Base-by-base conservation (phyloP, 768 basidiomycete genomes). In the Cubamyces sp. region DNA sequence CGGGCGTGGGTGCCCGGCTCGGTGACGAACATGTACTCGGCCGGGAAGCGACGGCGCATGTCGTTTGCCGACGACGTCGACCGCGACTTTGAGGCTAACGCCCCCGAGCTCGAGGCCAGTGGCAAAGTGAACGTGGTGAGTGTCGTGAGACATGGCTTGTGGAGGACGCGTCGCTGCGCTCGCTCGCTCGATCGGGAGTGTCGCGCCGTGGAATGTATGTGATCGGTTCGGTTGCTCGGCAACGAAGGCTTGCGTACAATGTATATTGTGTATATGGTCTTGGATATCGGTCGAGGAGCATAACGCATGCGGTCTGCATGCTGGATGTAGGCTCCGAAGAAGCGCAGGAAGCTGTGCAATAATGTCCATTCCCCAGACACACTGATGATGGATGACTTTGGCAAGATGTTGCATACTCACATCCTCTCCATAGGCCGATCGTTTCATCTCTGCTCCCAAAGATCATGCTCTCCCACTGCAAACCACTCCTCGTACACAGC, bases 401-500 rank as follows among this genome's bases (percentile, higher is more conserved):
- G 19, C 34, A 34, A 5, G 41, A 14, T 45, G 15, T 23, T 48
- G 3, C 23, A n/a, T 45, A 28, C 48, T 57, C 8, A 43, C 41
- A 9, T 28, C 25, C 16, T 25, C 28, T 34, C 45, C 53, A 43
- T 50, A 88, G 87, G 78, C 82, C 42, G 87, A 88, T 65, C 79
- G 87, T 47, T 89, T 88, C 69, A 79, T 88, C 40, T 74, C 87
- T 1, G 74, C 76, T 5, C 80, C 84, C 16, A 82, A 84, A 6
- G 81, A 82, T 46, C 72, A 72, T 7, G 71, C 78, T 11, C 68
- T 86, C 8, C 87, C 87, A 3, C 80, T 89, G 48, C 81, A 84
- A 57, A 80, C 76, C 39, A 88, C 87, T 1, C 87, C 87, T 14
- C 83, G 87, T 18, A 86, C 87, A n/a, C 83, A 81, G 56, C 82